phyloP scores from a whole-genome alignment of 139 green algal genomes.

The Pleodorina starrii region DNA sequence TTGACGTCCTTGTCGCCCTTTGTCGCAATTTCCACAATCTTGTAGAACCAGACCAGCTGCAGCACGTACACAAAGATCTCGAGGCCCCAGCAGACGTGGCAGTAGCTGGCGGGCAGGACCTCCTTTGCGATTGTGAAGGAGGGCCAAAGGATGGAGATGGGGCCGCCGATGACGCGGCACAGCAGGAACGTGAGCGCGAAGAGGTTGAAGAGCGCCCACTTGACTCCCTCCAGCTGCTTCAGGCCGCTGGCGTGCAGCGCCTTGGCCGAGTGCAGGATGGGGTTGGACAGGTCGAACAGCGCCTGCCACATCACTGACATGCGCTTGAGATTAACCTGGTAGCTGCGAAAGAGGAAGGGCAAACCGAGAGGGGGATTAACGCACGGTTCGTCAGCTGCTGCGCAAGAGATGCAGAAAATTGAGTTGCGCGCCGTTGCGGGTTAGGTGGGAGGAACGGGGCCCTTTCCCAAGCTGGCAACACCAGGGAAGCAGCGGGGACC shows the following conservation, averaged over 20 bases:
- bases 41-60: slow-evolving; percentile 69
- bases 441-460: too few relatives aligned
- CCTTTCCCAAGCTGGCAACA: too few relatives aligned
- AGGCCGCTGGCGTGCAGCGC: slow-evolving; percentile 48
- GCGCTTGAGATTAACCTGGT: slow-evolving; percentile 51
- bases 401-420: too few relatives aligned
- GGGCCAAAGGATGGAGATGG: slow-evolving; percentile 31
- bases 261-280: slow-evolving; percentile 72
- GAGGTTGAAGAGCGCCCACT: slow-evolving; percentile 53
- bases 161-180: slow-evolving; percentile 14
- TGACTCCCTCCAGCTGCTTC: slow-evolving; percentile 27
- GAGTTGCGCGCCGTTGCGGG: too few relatives aligned
- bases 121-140: slow-evolving; percentile 19
- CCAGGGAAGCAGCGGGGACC: too few relatives aligned
- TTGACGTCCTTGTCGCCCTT: slow-evolving; percentile 45
- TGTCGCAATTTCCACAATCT: slow-evolving; percentile 59
- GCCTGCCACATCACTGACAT: slow-evolving; percentile 61
- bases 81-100: slow-evolving; percentile 55
- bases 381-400: too few relatives aligned
- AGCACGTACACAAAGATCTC: slow-evolving; percentile 63
- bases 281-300: slow-evolving; percentile 67
- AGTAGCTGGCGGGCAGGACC: slow-evolving; percentile 46
- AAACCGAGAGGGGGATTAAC: too few relatives aligned
- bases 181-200: slow-evolving; percentile 61
- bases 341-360: slow-evolving; percentile 12